These are phyloP conservation scores for Trichosporon ovoides DNA, from an alignment of 1,284 basidiomycete genomes.

Conservation along the genomic window DNA sequence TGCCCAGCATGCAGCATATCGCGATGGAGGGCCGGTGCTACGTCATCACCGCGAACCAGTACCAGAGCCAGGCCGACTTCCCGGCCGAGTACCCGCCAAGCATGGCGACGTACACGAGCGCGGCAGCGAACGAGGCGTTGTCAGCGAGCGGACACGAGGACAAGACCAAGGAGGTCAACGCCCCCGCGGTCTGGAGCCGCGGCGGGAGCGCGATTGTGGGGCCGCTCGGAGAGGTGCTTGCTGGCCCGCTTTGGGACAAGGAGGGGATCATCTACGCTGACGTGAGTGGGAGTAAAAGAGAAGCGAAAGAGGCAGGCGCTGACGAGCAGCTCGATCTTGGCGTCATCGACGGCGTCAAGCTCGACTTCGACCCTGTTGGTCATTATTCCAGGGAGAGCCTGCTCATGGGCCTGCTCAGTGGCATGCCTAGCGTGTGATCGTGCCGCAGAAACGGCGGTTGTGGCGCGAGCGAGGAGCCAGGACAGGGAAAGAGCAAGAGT, in stretches of 20 bases:
- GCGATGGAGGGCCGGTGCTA: conserved; percentile 71
- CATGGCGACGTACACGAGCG: conserved; percentile 8
- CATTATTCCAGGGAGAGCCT: conserved; percentile 63
- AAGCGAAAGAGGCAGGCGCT: neutral
- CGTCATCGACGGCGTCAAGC: conserved; percentile 61
- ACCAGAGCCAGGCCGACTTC: conserved; percentile 28
- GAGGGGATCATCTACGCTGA: conserved; percentile 62
- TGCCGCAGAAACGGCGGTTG: too few species aligned
- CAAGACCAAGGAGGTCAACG: neutral
- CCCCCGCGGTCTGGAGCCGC: conserved; percentile 30
- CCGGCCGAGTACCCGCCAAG: conserved; percentile 30
- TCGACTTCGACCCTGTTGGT: conserved; percentile 65
- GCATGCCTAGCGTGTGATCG: neutral
- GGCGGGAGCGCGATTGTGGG: conserved; percentile 66
- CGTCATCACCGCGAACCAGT: conserved; percentile 56
- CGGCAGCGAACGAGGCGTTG: conserved; percentile 14
- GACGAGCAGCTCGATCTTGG: conserved; percentile 56
- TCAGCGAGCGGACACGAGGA: neutral
- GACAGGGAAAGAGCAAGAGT: neutral
- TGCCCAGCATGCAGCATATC: conserved; percentile 64
- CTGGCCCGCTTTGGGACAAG: conserved; percentile 59
- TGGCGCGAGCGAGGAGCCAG: neutral
- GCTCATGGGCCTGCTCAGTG: conserved; percentile 22
- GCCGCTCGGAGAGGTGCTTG: conserved; percentile 62
- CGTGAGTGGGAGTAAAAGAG: conserved; percentile 21